Percentiles rank a stretch among this genome's conserved stretches.
phyloP scores from a whole-genome alignment of 1,139 yeast species.

The Taphrina populina region DNA sequence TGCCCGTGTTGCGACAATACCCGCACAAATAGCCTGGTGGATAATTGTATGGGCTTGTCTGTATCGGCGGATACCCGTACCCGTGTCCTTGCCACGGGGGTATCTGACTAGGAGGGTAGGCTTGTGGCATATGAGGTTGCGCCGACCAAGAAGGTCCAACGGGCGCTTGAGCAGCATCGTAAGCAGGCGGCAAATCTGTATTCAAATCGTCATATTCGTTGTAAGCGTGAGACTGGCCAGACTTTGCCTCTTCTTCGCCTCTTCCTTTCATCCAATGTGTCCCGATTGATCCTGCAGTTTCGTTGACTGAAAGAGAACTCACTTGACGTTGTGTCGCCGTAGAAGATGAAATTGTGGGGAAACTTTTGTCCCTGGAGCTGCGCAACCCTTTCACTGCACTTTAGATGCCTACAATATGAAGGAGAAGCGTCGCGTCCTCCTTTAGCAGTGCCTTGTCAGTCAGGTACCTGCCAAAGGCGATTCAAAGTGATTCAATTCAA shows the following conservation, averaged over 20 bases:
- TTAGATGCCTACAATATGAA: background rate
- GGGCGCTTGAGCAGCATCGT: slow-evolving; percentile 20
- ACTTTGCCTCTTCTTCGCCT: background rate
- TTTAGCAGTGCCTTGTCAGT: too few relatives aligned
- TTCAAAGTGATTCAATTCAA: slow-evolving; percentile 9
- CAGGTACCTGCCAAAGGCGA: too few relatives aligned
- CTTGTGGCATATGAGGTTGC: background rate
- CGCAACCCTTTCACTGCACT: background rate
- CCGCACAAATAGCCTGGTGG: slow-evolving; percentile 36
- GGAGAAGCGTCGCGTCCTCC: background rate
- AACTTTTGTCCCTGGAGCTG: background rate
- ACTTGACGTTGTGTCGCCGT: too few relatives aligned
- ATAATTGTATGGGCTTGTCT: slow-evolving; percentile 23
- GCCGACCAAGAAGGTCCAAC: background rate
- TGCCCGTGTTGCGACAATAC: slow-evolving; percentile 38
- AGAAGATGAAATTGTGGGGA: slow-evolving; percentile 4
- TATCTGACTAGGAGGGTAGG: too few relatives aligned
- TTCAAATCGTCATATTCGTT: slow-evolving; percentile 1
- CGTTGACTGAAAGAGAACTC: too few relatives aligned
- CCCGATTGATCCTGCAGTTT: too few relatives aligned
- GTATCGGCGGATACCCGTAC: background rate
- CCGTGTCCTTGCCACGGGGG: too few relatives aligned
- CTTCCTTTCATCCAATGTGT: too few relatives aligned
- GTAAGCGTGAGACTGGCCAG: background rate
- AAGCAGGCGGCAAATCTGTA: slow-evolving; percentile 26